Evolutionary conservation across 2,329 filamentous ascomycete species (phyloP).

Genomic region (Aspergillus jensenii): DNA sequence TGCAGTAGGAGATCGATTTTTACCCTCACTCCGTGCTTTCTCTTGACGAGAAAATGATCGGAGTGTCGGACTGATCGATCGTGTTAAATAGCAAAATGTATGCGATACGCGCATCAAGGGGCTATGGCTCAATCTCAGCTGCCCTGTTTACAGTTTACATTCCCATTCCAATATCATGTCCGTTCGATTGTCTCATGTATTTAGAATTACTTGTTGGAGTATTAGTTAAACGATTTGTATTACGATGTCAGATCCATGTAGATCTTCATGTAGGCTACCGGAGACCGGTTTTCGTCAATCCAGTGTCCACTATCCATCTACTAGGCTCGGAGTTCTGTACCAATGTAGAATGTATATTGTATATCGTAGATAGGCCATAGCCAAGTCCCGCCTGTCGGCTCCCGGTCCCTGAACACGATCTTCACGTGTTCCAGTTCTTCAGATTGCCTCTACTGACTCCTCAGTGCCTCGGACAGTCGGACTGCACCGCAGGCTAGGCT

Average conservation of each 20-base stretch:
- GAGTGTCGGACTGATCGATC: not conserved
- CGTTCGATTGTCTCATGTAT: not conserved
- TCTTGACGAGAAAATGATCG: not conserved
- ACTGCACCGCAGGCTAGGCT: no score
- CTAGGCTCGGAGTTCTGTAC: no score
- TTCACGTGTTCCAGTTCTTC: no score
- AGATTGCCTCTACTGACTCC: no score
- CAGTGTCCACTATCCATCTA: no score
- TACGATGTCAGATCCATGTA: not conserved
- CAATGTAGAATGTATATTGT: no score
- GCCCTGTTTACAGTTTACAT: not conserved
- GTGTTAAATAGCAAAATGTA: slow-evolving; percentile 2
- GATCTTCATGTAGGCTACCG: not conserved
- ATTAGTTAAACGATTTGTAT: not conserved
- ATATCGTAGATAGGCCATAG: no score
- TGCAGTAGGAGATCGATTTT: not conserved
- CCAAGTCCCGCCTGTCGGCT: no score
- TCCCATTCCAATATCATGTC: not conserved
- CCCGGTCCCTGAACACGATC: no score
- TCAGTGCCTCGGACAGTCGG: no score
- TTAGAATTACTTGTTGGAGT: not conserved
- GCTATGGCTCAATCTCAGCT: not conserved
- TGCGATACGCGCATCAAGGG: not conserved
- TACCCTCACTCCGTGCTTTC: not conserved
- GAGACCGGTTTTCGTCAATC: no score